Base-by-base conservation (phyloP, 2,329 filamentous ascomycete genomes). In the Ceratocystis alfenasii region DNA sequence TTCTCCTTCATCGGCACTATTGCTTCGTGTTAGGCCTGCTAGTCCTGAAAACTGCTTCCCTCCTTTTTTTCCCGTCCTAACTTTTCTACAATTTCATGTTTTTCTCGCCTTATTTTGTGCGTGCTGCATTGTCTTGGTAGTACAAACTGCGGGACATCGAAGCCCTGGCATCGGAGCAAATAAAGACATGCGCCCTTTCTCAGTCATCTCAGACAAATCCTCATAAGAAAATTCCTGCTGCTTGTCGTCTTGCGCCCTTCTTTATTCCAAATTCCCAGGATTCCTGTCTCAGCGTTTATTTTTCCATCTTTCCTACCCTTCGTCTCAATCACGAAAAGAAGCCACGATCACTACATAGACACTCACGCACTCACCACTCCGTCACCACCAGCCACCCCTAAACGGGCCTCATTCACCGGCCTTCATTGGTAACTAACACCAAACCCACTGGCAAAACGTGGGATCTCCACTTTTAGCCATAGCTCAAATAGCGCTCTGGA, bases 381-480 rank as follows among this genome's bases (percentile, higher is more conserved):
- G 10, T n/a, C n/a, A 50, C 22, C 46, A 50, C 46, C n/a, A 25
- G n/a, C 46, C n/a, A 50, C 36, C 36, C 36, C 36, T 41, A 22
- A 50, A 25, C 46, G n/a, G 46, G 46, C 20, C 46, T 50, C 20
- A 50, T 50, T 50, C n/a, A 50, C 7, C 46, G n/a, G 46, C 22
- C 20, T 25, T 55, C 50, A 22, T 15, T 28, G 50, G 7, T 25
- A 55, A 55, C 53, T 57, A 33, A 57, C 53, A 33, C 53, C 53
- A 57, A 28, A 3, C 6, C 10, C 46, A 57, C 15, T 57, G 53
- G 53, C 25, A 57, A 10, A 57, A 57, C 53, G 53, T 57, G 53
- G 53, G 53, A 57, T 57, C 53, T 57, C 53, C 53, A 57, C 53
- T 57, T 57, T 57, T 57, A 57, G 53, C 53, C 53, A 57, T 57